Evolutionary conservation across 139 green algal genomes (phyloP), one percentile per base, ranked within the genome.

Genomic region (Picochlorum sp.): DNA sequence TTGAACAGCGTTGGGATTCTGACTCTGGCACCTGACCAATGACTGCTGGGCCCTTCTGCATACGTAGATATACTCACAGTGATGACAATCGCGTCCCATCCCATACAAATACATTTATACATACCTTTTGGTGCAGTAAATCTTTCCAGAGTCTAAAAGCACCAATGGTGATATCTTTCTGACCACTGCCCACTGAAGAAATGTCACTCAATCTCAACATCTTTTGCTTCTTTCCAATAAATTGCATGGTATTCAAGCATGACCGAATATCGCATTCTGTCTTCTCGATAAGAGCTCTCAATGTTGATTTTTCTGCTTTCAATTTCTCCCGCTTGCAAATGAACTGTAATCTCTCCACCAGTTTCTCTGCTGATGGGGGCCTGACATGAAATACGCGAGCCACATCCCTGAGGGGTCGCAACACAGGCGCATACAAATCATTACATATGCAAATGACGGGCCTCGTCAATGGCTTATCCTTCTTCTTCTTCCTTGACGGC

Each of bases 371-470:
- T 56, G 52, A 51, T 4, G 75, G 75, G 52, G 54, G 57, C 13
- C 71, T 80, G 69, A 95, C 83, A 54, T 87, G 69, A 45, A 95
- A 79, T 0, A 96, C 71, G 14, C 71, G 70, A 18, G 91, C 90
- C 15, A 90, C 77, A 4, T 89, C 80, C 1, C 89, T 69, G 61
- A 98, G 82, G 21, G 85, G 89, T 18, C 88, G 69, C 65, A 98
- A 82, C 21, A 81, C 82, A 6, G 92, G 86, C 3, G 86, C 85
- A 61, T 95, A 97, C 56, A 95, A 74, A 73, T 98, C 94, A 73
- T 99, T 98, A 81, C 85, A 95, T 57, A 98, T 95, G 73, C 80
- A 91, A 62, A 99, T 97, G 69, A 99, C 82, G 52, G 95, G 90
- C 1, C 89, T 77, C 26, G 49, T 47, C 56, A 96, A 78, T 4